phyloP scores from a whole-genome alignment of 306 rosid genomes.

The Nissolia schottii region DNA sequence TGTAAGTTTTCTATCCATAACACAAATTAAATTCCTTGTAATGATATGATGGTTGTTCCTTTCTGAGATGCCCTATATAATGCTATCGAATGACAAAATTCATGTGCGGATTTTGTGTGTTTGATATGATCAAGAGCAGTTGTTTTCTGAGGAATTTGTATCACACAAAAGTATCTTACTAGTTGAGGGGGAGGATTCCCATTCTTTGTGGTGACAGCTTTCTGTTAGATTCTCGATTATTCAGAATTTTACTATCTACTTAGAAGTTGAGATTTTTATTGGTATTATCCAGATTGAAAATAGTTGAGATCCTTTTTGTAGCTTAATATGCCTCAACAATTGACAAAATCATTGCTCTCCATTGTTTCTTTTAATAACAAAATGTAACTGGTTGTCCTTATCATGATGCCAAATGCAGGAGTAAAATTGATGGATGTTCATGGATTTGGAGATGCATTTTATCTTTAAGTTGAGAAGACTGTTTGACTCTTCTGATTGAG shows the following conservation, averaged over 20 bases:
- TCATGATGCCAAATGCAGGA: slow-evolving; percentile 36
- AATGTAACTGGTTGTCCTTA: background rate
- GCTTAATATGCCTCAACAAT: background rate
- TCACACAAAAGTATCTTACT: background rate
- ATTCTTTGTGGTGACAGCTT: background rate
- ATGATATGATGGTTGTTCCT: background rate
- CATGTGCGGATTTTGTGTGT: background rate
- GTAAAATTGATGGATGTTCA: background rate
- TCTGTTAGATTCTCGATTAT: background rate
- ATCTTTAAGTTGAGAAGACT: slow-evolving; percentile 20
- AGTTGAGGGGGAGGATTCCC: background rate
- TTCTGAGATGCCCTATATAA: background rate
- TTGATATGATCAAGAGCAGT: background rate
- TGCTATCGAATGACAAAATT: background rate
- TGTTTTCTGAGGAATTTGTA: background rate
- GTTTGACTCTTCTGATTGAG: slow-evolving; percentile 13
- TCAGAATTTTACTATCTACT: background rate
- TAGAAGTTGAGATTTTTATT: background rate
- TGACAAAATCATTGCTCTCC: background rate
- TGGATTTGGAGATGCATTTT: slow-evolving; percentile 12
- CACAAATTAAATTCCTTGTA: background rate
- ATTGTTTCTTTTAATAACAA: background rate
- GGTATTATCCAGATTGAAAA: background rate
- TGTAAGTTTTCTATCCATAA: slow-evolving; percentile 48
- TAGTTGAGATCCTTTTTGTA: background rate